Evolutionary conservation across 306 rosid species (phyloP).

Genomic region (Castanea mollissima): DNA sequence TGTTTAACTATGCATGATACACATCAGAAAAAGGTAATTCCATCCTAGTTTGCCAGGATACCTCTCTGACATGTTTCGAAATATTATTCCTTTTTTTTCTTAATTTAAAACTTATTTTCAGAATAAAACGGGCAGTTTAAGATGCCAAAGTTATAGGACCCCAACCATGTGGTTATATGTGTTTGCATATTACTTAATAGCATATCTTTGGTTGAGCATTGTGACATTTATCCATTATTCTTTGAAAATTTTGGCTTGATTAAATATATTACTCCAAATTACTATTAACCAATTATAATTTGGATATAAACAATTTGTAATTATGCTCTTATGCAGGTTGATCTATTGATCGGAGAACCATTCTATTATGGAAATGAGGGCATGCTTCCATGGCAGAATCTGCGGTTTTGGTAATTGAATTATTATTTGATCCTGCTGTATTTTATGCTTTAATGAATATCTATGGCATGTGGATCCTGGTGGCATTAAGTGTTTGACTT

Average conservation of each 20-base stretch:
- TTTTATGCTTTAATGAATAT: slow-evolving; percentile 19
- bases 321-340: slow-evolving; percentile 50
- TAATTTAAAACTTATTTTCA: background rate
- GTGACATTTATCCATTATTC: slow-evolving; percentile 7
- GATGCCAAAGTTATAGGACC: background rate
- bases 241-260: background rate
- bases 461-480: slow-evolving; percentile 3
- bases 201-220: background rate
- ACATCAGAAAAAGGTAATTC: slow-evolving; percentile 57
- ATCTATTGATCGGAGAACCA: slow-evolving; percentile 84
- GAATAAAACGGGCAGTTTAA: background rate
- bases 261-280: background rate
- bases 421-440: slow-evolving; percentile 9
- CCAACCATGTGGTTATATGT: background rate
- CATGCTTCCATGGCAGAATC: slow-evolving; percentile 92
- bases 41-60: background rate
- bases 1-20: slow-evolving; percentile 49
- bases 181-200: background rate
- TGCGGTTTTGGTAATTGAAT: slow-evolving; percentile 73
- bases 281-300: background rate
- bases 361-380: slow-evolving; percentile 73
- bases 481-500: background rate
- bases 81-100: background rate
- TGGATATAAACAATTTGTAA: slow-evolving; percentile 9
- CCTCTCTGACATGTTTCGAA: background rate